These are phyloP conservation scores for Helianthus annuus DNA, from an alignment of 129 eudicot species.

Conservation along the genomic window DNA sequence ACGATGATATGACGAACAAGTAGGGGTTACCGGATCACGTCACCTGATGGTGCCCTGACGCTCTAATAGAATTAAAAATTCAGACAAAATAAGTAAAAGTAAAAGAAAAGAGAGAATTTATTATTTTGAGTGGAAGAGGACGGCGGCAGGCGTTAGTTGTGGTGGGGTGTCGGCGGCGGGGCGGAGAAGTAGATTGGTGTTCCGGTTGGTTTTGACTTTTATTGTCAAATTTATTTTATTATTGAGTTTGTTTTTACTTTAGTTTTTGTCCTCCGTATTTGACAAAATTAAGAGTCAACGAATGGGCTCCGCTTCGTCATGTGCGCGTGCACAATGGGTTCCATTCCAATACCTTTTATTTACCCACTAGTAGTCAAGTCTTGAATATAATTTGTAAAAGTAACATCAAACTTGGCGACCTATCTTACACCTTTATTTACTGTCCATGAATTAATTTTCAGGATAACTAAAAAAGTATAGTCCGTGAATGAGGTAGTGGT, in stretches of 20 bases:
- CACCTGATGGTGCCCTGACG: too few relatives aligned
- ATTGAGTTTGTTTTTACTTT: background rate
- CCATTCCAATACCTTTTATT: slow-evolving; percentile 17
- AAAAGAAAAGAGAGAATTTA: background rate
- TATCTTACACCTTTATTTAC: background rate
- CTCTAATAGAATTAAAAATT: too few relatives aligned
- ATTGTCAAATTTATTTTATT: background rate
- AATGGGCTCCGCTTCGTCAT: slow-evolving; percentile 16
- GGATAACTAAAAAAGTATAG: too few relatives aligned
- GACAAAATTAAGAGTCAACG: slow-evolving; percentile 34
- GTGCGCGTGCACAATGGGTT: too few relatives aligned
- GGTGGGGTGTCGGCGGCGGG: slow-evolving; percentile 26
- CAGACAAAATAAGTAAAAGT: background rate
- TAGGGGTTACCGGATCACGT: too few relatives aligned
- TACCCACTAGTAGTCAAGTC: slow-evolving; percentile 14
- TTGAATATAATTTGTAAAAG: background rate
- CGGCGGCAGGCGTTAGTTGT: slow-evolving; percentile 28
- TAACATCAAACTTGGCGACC: slow-evolving; percentile 27
- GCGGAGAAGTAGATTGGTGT: slow-evolving; percentile 21
- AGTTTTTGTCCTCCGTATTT: slow-evolving; percentile 23
- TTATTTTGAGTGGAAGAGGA: slow-evolving; percentile 23
- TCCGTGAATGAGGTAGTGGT: too few relatives aligned
- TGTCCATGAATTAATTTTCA: too few relatives aligned
- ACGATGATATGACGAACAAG: too few relatives aligned
- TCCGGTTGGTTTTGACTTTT: slow-evolving; percentile 29